Percentiles rank a stretch among this genome's conserved stretches.
These are phyloP conservation scores for Litchi chinensis DNA, from an alignment of 345 rosid species.

Conservation along the genomic window DNA sequence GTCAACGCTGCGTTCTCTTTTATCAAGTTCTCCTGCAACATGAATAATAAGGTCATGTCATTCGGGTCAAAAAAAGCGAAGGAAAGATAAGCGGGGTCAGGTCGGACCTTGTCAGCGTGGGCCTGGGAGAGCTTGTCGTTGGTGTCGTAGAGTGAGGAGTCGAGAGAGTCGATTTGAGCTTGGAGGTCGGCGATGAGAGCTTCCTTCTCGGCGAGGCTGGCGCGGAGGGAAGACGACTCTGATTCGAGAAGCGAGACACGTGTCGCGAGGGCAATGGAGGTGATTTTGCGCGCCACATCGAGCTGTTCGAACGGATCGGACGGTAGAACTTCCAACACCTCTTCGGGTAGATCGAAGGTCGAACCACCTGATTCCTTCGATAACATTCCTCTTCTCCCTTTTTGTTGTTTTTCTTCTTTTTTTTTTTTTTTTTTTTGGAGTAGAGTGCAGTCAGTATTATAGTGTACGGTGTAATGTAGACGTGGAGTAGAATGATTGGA, in stretches of 20 bases:
- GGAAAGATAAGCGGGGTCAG: neutral
- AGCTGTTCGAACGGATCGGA: constrained; percentile 93
- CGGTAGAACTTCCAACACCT: constrained; percentile 68
- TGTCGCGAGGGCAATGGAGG: constrained; percentile 85
- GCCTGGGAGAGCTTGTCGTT: constrained; percentile 60
- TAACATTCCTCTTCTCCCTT: constrained; percentile 33
- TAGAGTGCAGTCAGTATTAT: neutral
- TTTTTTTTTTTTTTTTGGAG: neutral
- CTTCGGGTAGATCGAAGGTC: constrained; percentile 79
- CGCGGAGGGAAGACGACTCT: constrained; percentile 61
- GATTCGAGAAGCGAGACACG: constrained; percentile 88
- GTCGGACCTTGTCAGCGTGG: constrained; percentile 61
- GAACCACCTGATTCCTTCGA: constrained; percentile 42
- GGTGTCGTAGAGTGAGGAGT: constrained; percentile 63
- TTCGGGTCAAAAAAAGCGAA: neutral
- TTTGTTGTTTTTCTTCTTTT: neutral
- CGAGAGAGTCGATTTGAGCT: constrained; percentile 67
- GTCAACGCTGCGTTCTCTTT: constrained; percentile 65
- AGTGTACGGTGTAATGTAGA: neutral
- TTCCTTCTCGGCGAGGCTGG: constrained; percentile 65
- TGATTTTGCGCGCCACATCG: constrained; percentile 96
- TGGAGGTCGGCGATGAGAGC: constrained; percentile 59
- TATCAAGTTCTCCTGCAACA: constrained; percentile 67
- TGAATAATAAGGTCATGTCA: neutral
- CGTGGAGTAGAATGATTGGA: neutral